These are phyloP conservation scores for Castanea crenata DNA, from an alignment of 306 rosid genomes.

Conservation along the genomic window DNA sequence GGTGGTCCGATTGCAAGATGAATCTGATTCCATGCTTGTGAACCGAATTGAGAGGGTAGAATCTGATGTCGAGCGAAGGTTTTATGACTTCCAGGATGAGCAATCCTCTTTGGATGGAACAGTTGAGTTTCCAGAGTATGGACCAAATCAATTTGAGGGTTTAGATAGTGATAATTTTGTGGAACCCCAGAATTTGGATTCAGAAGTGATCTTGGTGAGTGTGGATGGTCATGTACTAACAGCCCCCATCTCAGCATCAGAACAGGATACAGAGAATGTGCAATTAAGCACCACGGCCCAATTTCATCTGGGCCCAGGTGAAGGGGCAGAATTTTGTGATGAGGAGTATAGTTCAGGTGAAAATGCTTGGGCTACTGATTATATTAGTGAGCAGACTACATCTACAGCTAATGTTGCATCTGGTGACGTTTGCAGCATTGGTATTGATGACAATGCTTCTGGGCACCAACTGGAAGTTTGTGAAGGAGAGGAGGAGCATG, in stretches of 20 bases:
- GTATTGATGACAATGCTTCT: slow-evolving; percentile 23
- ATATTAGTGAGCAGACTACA: slow-evolving; percentile 48
- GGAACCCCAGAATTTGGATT: slow-evolving; percentile 58
- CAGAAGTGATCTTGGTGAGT: slow-evolving; percentile 88
- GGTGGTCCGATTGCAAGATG: slow-evolving; percentile 46
- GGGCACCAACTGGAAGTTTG: slow-evolving; percentile 31
- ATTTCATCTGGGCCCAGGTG: slow-evolving; percentile 88
- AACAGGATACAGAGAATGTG: slow-evolving; percentile 60
- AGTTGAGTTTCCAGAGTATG: slow-evolving; percentile 59
- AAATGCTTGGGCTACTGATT: slow-evolving; percentile 73
- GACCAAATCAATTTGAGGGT: slow-evolving; percentile 50
- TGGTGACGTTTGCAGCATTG: slow-evolving; percentile 6
- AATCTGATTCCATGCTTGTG: slow-evolving; percentile 20
- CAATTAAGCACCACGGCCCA: slow-evolving; percentile 79
- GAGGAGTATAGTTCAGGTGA: slow-evolving; percentile 56
- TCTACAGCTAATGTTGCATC: slow-evolving; percentile 33
- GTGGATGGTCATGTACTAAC: slow-evolving; percentile 88
- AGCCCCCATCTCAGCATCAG: slow-evolving; percentile 82
- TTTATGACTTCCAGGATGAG: slow-evolving; percentile 69
- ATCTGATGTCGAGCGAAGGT: slow-evolving; percentile 61
- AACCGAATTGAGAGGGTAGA: slow-evolving; percentile 43
- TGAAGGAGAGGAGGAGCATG: slow-evolving; percentile 43
- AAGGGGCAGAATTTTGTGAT: slow-evolving; percentile 66
- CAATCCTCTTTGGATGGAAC: slow-evolving; percentile 64
- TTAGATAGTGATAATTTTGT: slow-evolving; percentile 48